phyloP scores from a whole-genome alignment of 2,329 filamentous ascomycete species.

The Salinomyces thailandicus region DNA sequence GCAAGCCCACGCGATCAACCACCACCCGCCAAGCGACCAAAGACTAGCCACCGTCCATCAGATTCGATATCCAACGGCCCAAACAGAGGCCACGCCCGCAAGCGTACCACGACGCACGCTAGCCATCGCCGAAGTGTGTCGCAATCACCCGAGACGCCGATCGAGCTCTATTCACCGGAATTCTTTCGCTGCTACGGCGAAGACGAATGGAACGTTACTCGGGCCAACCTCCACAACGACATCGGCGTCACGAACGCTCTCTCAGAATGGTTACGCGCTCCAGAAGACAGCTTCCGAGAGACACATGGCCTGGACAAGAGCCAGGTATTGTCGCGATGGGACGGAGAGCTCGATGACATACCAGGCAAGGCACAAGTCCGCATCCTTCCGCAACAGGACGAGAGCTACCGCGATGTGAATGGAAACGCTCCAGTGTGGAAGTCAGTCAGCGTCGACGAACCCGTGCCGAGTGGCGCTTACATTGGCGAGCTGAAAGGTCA shows the following conservation, averaged over 20 bases:
- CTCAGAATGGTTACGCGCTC: conserved; percentile 67
- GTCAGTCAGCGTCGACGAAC: conserved; percentile 47
- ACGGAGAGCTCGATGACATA: conserved; percentile 44
- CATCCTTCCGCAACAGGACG: conserved; percentile 44
- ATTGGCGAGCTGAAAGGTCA: conserved; percentile 61
- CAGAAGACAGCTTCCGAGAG: conserved; percentile 39
- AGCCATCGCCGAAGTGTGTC: conserved; percentile 62
- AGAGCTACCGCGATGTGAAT: conserved; percentile 34
- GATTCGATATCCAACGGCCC: conserved; percentile 63
- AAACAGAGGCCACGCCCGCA: conserved; percentile 49
- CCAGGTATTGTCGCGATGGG: conserved; percentile 60
- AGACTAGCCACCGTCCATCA: conserved; percentile 68
- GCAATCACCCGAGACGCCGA: conserved; percentile 48
- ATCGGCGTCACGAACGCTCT: conserved; percentile 65
- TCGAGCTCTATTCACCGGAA: conserved; percentile 37
- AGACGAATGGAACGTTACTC: conserved; percentile 42
- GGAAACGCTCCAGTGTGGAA: conserved; percentile 60
- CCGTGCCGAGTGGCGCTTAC: conserved; percentile 42
- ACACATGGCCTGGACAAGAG: conserved; percentile 41
- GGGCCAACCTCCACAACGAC: conserved; percentile 68
- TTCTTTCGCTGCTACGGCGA: conserved; percentile 56
- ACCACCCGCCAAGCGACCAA: conserved; percentile 67
- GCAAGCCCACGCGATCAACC: conserved; percentile 40
- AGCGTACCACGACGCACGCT: conserved; percentile 48
- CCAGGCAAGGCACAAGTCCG: conserved; percentile 42